Conservation (phyloP, 805 yeast species). For the Starmerella powellii region DNA sequence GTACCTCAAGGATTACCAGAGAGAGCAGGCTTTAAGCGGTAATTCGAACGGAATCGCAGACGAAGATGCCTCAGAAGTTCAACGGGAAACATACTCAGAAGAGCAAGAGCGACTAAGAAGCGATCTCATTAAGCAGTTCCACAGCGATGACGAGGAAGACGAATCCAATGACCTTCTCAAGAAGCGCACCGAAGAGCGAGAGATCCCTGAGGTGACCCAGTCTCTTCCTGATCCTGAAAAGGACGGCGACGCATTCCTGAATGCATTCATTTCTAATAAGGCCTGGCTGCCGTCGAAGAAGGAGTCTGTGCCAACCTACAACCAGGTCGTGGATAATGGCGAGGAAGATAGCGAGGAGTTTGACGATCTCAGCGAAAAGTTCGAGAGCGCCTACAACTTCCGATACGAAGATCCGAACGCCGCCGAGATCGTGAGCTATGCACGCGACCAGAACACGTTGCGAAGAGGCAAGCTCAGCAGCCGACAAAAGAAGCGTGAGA, state of each 20-base stretch:
- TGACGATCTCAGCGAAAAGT: constrained; percentile 81
- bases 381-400: constrained; percentile 88
- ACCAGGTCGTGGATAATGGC: constrained; percentile 36
- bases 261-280: constrained; percentile 57
- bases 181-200: constrained; percentile 42
- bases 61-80: constrained; percentile 36
- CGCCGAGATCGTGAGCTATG: constrained; percentile 85
- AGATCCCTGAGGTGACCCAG: constrained; percentile 23
- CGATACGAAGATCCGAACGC: constrained; percentile 87
- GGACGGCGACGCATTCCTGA: constrained; percentile 57
- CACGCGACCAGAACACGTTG: constrained; percentile 81
- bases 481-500: constrained; percentile 73
- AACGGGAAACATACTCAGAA: constrained; percentile 45
- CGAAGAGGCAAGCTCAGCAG: constrained; percentile 65
- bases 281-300: constrained; percentile 79
- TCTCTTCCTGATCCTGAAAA: constrained; percentile 48
- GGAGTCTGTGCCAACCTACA: constrained; percentile 26
- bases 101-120: constrained; percentile 64
- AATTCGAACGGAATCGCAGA: constrained; percentile 52
- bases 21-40: constrained; percentile 56
- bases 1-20: constrained; percentile 82
- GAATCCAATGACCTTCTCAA: constrained; percentile 35
- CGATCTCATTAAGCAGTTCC: constrained; percentile 64
- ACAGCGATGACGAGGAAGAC: constrained; percentile 37
- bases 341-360: constrained; percentile 72